These are phyloP conservation scores for Castanopsis chinensis DNA, from an alignment of 306 rosid species.

Conservation along the genomic window DNA sequence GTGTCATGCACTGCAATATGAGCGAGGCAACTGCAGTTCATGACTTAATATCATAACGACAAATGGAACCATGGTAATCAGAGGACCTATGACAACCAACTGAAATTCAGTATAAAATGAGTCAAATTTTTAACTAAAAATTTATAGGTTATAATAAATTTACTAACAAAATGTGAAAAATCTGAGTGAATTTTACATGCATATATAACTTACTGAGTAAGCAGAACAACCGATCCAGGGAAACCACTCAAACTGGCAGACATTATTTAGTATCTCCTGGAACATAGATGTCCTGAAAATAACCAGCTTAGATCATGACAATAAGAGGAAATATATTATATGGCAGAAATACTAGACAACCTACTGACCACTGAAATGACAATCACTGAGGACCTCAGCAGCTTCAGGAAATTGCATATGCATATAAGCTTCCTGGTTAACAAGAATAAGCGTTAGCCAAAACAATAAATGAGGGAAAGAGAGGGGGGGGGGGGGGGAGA, in stretches of 20 bases:
- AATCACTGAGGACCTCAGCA: constrained; percentile 32
- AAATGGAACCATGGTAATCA: constrained; percentile 30
- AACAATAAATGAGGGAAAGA: neutral
- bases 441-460: constrained; percentile 8
- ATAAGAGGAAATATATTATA: neutral
- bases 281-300: constrained; percentile 34
- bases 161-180: neutral
- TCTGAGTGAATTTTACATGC: neutral
- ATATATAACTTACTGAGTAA: constrained; percentile 31
- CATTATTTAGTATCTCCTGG: constrained; percentile 36
- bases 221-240: constrained; percentile 30
- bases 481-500: neutral
- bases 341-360: constrained; percentile 8
- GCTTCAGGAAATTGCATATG: constrained; percentile 79
- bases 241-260: constrained; percentile 36
- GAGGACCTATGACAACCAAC: constrained; percentile 21
- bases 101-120: constrained; percentile 2
- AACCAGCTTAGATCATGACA: constrained; percentile 19
- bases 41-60: constrained; percentile 30
- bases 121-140: neutral
- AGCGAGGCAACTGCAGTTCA: constrained; percentile 41
- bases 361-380: constrained; percentile 49
- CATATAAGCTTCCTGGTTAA: constrained; percentile 73
- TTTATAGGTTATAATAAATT: constrained; percentile 2
- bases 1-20: constrained; percentile 21